Evolutionary conservation across 78 protist species (phyloP).

Genomic region (Pigoraptor vietnamica): DNA sequence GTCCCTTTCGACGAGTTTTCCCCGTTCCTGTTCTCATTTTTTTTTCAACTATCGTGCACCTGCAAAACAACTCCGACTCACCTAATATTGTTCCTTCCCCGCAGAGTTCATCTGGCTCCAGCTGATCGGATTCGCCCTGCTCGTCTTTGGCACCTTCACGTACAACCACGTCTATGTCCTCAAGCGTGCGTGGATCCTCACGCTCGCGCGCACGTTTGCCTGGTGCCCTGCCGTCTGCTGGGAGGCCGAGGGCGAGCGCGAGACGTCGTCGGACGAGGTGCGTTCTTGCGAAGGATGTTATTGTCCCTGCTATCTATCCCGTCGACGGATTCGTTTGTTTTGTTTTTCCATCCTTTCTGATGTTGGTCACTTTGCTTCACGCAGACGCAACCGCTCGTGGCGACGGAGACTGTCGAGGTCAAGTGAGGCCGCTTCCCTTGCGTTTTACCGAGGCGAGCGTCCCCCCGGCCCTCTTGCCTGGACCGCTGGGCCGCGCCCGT

Average conservation of each 20-base stretch:
- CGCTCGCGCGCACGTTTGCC: neutral
- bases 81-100: neutral
- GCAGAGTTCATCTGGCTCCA: neutral
- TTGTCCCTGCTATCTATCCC: neutral
- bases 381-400: neutral
- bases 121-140: neutral
- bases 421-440: no score
- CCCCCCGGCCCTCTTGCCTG: no score
- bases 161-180: neutral
- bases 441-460: no score
- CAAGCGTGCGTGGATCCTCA: neutral
- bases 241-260: neutral
- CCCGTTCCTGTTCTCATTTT: no score
- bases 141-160: neutral
- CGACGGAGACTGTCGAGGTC: neutral
- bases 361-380: neutral
- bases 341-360: no score
- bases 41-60: no score
- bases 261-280: neutral
- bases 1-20: no score
- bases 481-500: no score
- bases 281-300: neutral
- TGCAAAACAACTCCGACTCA: neutral
- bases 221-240: neutral
- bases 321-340: neutral